Conservation (phyloP, 2,329 filamentous ascomycete genomes). For the Fusarium chuoi region DNA sequence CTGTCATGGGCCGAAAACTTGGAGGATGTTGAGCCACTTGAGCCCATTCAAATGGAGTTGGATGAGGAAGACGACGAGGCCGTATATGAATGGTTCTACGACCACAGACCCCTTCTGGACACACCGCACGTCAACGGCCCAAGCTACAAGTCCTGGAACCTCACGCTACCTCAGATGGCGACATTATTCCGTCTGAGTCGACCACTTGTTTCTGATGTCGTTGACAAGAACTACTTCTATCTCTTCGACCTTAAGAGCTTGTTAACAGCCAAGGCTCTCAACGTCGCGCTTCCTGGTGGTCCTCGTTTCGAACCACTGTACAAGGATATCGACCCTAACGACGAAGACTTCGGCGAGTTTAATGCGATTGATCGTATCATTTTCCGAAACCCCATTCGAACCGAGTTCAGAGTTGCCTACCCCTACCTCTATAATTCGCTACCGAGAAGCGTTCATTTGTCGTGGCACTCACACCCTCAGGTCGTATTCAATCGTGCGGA, state of each 20-base stretch:
- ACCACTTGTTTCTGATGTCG: slow-evolving; percentile 88
- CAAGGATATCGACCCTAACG: slow-evolving; percentile 98
- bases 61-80: slow-evolving; percentile 92
- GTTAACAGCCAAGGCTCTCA: slow-evolving; percentile 94
- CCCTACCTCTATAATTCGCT: slow-evolving; percentile 97
- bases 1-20: slow-evolving; percentile 99
- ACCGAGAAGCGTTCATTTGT: slow-evolving; percentile 90
- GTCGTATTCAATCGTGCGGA: slow-evolving; percentile 90
- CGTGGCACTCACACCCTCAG: slow-evolving; percentile 95
- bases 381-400: slow-evolving; percentile 93
- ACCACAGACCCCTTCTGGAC: slow-evolving; percentile 89
- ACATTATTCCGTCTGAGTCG: slow-evolving; percentile 91
- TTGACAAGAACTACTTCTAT: slow-evolving; percentile 97
- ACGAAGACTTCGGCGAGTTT: slow-evolving; percentile 99
- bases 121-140: slow-evolving; percentile 95
- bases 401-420: slow-evolving; percentile 94
- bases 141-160: slow-evolving; percentile 96
- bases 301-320: slow-evolving; percentile 96
- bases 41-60: slow-evolving; percentile 98
- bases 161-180: slow-evolving; percentile 94
- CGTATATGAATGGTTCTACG: slow-evolving; percentile 97
- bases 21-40: slow-evolving; percentile 95
- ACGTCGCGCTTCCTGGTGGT: slow-evolving; percentile 96
- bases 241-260: slow-evolving; percentile 97
- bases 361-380: slow-evolving; percentile 99